Percentiles rank a stretch among this genome's conserved stretches.
phyloP scores from a whole-genome alignment of 2,329 filamentous ascomycete genomes.

The Alternaria longipes region DNA sequence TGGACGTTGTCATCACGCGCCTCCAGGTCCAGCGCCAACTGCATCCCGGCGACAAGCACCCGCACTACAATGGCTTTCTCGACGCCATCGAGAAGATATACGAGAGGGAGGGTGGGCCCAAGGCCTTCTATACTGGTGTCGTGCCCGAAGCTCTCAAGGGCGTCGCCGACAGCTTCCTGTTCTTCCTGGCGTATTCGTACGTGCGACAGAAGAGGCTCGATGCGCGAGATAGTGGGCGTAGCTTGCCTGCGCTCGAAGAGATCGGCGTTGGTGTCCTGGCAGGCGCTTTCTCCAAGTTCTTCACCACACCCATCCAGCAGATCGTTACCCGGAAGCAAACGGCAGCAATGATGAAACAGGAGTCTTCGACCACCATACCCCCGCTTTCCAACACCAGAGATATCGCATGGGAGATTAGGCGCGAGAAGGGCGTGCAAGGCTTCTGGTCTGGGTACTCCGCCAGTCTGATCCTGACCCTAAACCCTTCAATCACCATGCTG shows the following conservation, averaged over 20 bases:
- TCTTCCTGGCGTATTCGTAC: slow-evolving; percentile 82
- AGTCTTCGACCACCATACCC: slow-evolving; percentile 42
- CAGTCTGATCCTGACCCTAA: slow-evolving; percentile 79
- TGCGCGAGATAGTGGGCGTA: slow-evolving; percentile 38
- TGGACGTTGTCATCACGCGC: slow-evolving; percentile 82
- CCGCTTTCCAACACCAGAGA: slow-evolving; percentile 57
- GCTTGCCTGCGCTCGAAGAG: slow-evolving; percentile 73
- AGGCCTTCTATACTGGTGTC: slow-evolving; percentile 69
- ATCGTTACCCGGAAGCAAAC: slow-evolving; percentile 86
- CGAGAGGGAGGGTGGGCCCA: slow-evolving; percentile 71
- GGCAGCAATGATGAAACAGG: slow-evolving; percentile 60
- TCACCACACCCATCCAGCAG: slow-evolving; percentile 83
- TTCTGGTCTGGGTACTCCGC: slow-evolving; percentile 93
- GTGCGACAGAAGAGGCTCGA: slow-evolving; percentile 57
- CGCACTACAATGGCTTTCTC: slow-evolving; percentile 70
- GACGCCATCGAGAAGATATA: slow-evolving; percentile 79
- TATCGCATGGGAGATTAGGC: slow-evolving; percentile 70
- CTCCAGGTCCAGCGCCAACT: slow-evolving; percentile 79
- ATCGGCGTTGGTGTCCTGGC: slow-evolving; percentile 77
- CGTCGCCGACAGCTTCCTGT: slow-evolving; percentile 78
- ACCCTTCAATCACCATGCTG: slow-evolving; percentile 87
- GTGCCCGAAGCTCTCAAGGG: slow-evolving; percentile 57
- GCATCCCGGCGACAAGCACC: slow-evolving; percentile 49
- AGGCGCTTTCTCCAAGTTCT: slow-evolving; percentile 76
- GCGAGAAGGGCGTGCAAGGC: slow-evolving; percentile 75